Evolutionary conservation across 2,329 filamentous ascomycete genomes (phyloP), one percentile per base, ranked within the genome.

Genomic region (Macrophomina phaseolina): DNA sequence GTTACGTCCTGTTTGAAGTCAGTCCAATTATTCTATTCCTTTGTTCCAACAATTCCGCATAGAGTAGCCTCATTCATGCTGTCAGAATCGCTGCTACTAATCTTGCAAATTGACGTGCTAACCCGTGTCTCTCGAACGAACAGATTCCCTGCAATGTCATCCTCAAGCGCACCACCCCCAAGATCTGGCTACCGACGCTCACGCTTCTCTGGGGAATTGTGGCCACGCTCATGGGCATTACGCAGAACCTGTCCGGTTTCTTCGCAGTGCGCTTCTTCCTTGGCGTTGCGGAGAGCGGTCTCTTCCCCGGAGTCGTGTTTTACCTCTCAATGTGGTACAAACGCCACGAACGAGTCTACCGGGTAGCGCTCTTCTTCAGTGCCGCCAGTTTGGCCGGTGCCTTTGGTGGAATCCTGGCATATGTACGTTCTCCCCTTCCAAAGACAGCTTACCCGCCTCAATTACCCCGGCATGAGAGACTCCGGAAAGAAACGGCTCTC

Each of bases 301-400:
- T 80, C 0, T 79, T 79, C 38, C 78, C 78, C 0, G 77, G 78
- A 1, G 76, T 79, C 0, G 76, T 86, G 11, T 88, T 86, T 71
- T 86, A 88, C 66, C 77, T 89, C 3, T 86, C 85, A 0, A 87
- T 87, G 80, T 90, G 87, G 86, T 90, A 89, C 68, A 86, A 85
- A 67, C 79, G 85, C 12, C 81, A 85, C 56, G 87, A 89, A 72
- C 79, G 85, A 51, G 85, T 87, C 64, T 87, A 84, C 62, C 80
- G 87, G 3, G 83, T 89, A 49, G 84, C 86, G 4, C 78, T 89
- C 5, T 89, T 89, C 72, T 89, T 86, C 71, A 86, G 83, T 48
- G 85, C 84, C 23, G 85, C 85, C 1, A 83, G 84, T 8, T 75
- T 88, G 12, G 86, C 87, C 0, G 86, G 85, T 28, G 87, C 87